Conservation (phyloP, 148 eudicot species). For the Camellia sinensis region DNA sequence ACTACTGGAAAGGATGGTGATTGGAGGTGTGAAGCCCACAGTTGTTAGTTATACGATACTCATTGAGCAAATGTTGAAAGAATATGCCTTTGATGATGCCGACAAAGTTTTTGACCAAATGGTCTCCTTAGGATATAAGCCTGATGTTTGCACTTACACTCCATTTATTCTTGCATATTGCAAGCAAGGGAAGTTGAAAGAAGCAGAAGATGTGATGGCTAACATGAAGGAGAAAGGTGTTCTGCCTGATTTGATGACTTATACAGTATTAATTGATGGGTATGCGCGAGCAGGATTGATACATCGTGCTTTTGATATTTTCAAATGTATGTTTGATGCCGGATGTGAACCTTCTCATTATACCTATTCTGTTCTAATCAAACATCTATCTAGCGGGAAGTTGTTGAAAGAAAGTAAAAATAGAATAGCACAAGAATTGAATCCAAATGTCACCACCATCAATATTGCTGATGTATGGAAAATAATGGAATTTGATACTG, state of each 20-base stretch:
- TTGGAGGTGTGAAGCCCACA: conserved; percentile 53
- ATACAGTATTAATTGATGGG: conserved; percentile 70
- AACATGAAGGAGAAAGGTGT: conserved; percentile 55
- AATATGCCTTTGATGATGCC: conserved; percentile 62
- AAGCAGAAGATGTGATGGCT: conserved; percentile 59
- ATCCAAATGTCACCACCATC: conserved; percentile 22
- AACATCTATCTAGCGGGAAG: conserved; percentile 48
- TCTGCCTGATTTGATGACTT: conserved; percentile 56
- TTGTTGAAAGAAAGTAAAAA: conserved; percentile 14
- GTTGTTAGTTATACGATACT: conserved; percentile 52
- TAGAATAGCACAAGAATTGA: conserved; percentile 24
- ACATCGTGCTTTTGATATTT: conserved; percentile 43
- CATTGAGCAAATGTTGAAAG: conserved; percentile 64
- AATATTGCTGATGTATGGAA: conserved; percentile 65
- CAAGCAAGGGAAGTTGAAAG: conserved; percentile 58
- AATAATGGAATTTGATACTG: conserved; percentile 61
- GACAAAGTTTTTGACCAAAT: conserved; percentile 47
- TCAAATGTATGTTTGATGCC: conserved; percentile 68
- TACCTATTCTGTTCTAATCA: conserved; percentile 68
- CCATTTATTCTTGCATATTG: conserved; percentile 67
- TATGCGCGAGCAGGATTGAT: conserved; percentile 54
- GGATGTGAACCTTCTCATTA: conserved; percentile 68
- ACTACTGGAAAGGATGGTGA: conserved; percentile 46
- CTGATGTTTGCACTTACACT: conserved; percentile 76
- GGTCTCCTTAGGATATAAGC: conserved; percentile 56